Conservation (phyloP, 2,329 filamentous ascomycete species). For the Emericellopsis atlantica region DNA sequence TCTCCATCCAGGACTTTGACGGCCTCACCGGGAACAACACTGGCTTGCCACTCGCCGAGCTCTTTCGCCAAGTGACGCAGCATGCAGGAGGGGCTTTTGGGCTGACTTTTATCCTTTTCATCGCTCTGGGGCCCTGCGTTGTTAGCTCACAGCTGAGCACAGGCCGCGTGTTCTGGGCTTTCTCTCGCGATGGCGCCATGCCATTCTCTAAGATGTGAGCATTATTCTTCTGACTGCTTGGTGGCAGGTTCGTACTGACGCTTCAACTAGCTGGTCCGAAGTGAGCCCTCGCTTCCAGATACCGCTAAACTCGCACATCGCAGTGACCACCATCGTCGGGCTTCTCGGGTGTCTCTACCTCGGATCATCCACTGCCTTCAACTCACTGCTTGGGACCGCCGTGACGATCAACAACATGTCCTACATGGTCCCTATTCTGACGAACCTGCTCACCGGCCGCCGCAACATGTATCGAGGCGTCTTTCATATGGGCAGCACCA, state of each 20-base stretch:
- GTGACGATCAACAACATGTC: constrained; percentile 31
- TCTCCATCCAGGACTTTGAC: constrained; percentile 32
- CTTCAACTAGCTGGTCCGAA: constrained; percentile 16
- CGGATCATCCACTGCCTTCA: constrained; percentile 28
- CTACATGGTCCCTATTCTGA: constrained; percentile 29
- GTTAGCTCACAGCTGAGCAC: constrained; percentile 20
- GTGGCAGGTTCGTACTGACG: constrained; percentile 4
- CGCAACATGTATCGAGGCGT: constrained; percentile 24
- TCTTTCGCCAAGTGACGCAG: constrained; percentile 29
- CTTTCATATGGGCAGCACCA: constrained; percentile 19
- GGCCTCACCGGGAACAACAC: constrained; percentile 27
- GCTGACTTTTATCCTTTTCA: constrained; percentile 25
- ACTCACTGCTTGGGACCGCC: constrained; percentile 22
- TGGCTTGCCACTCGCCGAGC: constrained; percentile 28
- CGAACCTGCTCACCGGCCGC: constrained; percentile 25
- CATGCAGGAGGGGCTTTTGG: constrained; percentile 26
- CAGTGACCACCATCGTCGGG: constrained; percentile 19
- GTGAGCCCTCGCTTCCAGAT: constrained; percentile 19
- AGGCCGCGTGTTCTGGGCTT: constrained; percentile 25
- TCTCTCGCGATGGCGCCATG: constrained; percentile 28
- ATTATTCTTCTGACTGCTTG: constrained; percentile 3
- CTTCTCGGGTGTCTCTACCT: constrained; percentile 28
- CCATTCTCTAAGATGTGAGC: constrained; percentile 18
- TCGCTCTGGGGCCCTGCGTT: constrained; percentile 27
- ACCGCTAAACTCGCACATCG: constrained; percentile 23